Evolutionary conservation across 139 green algal species (phyloP).

Genomic region (Closterium sp.): DNA sequence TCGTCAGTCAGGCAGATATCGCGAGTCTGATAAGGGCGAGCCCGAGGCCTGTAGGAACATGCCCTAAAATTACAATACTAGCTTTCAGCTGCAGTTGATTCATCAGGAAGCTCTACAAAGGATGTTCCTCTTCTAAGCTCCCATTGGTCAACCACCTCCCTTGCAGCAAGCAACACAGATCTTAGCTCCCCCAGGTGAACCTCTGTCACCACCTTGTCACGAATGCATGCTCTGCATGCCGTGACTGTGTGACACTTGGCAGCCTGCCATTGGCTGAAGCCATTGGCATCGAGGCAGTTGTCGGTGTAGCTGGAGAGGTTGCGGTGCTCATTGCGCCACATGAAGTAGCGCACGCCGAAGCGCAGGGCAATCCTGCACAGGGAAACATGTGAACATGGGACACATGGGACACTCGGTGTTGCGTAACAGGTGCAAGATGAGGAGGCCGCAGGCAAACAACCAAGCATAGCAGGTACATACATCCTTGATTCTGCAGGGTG

Average conservation of each 20-base stretch:
- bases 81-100: background rate
- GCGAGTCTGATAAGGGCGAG: no score
- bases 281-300: background rate
- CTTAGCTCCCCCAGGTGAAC: slow-evolving; percentile 1
- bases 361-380: no score
- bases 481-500: no score
- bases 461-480: no score
- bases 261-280: background rate
- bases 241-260: background rate
- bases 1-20: no score
- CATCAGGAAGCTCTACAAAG: background rate
- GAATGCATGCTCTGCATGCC: background rate
- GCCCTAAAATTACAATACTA: no score
- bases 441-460: no score
- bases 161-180: background rate
- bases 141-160: background rate
- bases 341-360: no score
- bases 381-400: no score
- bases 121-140: background rate
- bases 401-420: no score
- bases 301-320: background rate
- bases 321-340: background rate
- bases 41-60: no score
- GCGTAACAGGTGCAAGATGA: no score
- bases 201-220: background rate